Evolutionary conservation across 805 yeast genomes (phyloP), one percentile per base, ranked within the genome.

Genomic region (Saccharomycopsis microspora): DNA sequence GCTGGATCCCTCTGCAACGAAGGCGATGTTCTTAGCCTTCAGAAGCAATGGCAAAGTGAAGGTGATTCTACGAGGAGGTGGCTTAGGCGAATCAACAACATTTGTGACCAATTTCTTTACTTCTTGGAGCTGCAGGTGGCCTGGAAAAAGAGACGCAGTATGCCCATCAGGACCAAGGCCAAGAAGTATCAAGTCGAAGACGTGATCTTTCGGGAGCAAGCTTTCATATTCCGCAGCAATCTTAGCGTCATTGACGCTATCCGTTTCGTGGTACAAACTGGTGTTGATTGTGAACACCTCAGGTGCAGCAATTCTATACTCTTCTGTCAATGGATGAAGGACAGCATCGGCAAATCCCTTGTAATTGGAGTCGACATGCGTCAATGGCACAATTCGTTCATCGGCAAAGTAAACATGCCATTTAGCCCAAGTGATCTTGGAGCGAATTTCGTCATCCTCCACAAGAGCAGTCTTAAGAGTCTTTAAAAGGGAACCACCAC

Each of bases 121-220:
- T 63, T 89, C 97, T 60, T 97, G 75, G 55, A 89, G 69, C 46
- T 84, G 82, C 55, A 84, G 89, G 46, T 67, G 66, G 61, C 83
- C 82, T 28, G 98, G 98, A 71, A 90, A 90, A 49, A 90, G 74
- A 19, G 96, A 87, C 45, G 96, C 96, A 59, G 88, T 86, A 64
- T 90, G 98, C 19, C 98, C 98, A 64, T 90, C 98, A 3, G 97
- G 97, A 0, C 98, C 98, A 70, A 97, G 89, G 28, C 98, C 98
- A 50, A 93, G 72, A 55, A 93, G 69, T 53, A 93, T 75, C 48
- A 93, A 68, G 63, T 93, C 97, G 67, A 93, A 89, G 76, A 84
- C 80, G 50, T 97, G 97, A 47, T 90, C 90, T 59, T 76, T 78
- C 50, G 94, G 85, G 47, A 93, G 70, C 27, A 79, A 71, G 64